These are phyloP conservation scores for Orychophragmus violaceus DNA, from an alignment of 345 rosid species.

Conservation along the genomic window DNA sequence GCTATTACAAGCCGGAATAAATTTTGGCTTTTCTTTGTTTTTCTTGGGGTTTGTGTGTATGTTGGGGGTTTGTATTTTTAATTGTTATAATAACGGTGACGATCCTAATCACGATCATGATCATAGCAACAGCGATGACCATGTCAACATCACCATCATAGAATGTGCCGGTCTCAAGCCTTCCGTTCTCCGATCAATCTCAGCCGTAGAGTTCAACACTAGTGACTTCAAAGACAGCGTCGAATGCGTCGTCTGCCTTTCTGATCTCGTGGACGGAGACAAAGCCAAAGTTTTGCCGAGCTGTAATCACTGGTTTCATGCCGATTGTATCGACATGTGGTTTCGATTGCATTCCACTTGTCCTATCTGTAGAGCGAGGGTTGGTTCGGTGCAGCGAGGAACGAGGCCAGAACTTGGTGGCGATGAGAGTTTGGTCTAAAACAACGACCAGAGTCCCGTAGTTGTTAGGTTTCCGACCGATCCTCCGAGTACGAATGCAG, in stretches of 20 bases:
- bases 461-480: not conserved
- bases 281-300: conserved; percentile 56
- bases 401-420: not conserved
- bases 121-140: not conserved
- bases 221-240: conserved; percentile 41
- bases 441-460: not conserved
- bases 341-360: conserved; percentile 66
- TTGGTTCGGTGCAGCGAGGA: conserved; percentile 19
- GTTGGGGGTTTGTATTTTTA: not conserved
- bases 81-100: not conserved
- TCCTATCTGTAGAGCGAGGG: conserved; percentile 63
- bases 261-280: conserved; percentile 62
- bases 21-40: not conserved
- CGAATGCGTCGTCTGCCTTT: conserved; percentile 75
- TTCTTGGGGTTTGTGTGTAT: not conserved
- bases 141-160: not conserved
- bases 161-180: conserved; percentile 39
- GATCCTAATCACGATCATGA: conserved; percentile 1
- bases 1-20: not conserved
- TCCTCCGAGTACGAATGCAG: not conserved
- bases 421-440: not conserved
- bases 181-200: conserved; percentile 42
- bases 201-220: conserved; percentile 37
- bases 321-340: conserved; percentile 88
- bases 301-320: conserved; percentile 74